Evolutionary conservation across 2,329 filamentous ascomycete genomes (phyloP).

Genomic region (Pezicula rhizophila): DNA sequence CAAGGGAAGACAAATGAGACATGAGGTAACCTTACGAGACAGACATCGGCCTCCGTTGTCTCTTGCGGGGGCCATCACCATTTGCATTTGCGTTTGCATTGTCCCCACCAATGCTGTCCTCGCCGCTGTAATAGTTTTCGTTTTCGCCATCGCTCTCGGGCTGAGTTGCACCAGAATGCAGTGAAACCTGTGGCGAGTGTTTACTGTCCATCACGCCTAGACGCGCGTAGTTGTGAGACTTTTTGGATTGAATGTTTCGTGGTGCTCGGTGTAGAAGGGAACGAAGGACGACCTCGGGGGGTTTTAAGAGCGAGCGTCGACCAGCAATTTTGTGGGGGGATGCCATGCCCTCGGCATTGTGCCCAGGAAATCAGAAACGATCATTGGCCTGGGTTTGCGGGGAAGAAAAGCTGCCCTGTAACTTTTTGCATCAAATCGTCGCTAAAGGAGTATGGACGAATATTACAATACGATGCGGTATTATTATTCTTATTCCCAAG

Average conservation of each 20-base stretch:
- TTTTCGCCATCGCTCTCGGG: constrained; percentile 27
- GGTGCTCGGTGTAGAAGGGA: constrained; percentile 20
- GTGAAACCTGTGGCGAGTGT: constrained; percentile 19
- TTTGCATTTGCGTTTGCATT: constrained; percentile 23
- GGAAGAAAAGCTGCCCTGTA: too few relatives aligned
- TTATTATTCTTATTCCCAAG: too few relatives aligned
- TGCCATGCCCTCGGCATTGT: too few relatives aligned
- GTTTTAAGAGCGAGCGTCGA: constrained; percentile 13
- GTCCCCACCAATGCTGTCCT: constrained; percentile 24
- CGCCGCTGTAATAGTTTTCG: constrained; percentile 18
- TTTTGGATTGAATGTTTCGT: constrained; percentile 2
- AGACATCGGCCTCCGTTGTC: constrained; percentile 41
- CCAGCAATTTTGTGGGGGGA: neutral
- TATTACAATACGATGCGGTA: too few relatives aligned
- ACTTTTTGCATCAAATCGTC: too few relatives aligned
- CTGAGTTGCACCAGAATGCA: constrained; percentile 18
- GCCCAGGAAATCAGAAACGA: too few relatives aligned
- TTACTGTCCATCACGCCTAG: constrained; percentile 23
- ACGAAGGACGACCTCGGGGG: constrained; percentile 14
- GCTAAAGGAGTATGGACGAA: too few relatives aligned
- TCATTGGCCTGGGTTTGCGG: too few relatives aligned
- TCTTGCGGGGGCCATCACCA: constrained; percentile 34
- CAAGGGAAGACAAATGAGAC: constrained; percentile 18
- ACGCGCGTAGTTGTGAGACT: neutral
- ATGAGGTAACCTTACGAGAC: constrained; percentile 38